Evolutionary conservation across 768 basidiomycete species (phyloP).

Genomic region (Tylopilus rubrobrunneus): DNA sequence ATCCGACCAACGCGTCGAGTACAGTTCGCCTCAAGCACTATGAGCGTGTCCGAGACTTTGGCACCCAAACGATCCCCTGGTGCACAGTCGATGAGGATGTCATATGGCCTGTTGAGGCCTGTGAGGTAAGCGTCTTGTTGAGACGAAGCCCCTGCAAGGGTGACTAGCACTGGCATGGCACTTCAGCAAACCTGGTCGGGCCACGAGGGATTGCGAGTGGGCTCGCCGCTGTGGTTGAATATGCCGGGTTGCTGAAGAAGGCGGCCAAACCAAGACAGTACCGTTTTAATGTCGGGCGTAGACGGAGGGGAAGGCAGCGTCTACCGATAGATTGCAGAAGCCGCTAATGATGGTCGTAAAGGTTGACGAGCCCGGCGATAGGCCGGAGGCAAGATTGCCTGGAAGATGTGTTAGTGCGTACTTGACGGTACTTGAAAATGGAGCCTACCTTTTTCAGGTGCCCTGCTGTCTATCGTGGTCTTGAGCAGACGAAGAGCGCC

Average conservation of each 20-base stretch:
- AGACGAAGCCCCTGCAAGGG: slow-evolving; percentile 38
- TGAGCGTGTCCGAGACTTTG: slow-evolving; percentile 35
- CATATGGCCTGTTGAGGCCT: slow-evolving; percentile 55
- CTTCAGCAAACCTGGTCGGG: slow-evolving; percentile 57
- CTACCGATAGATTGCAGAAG: slow-evolving; percentile 44
- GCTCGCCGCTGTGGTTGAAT: slow-evolving; percentile 37
- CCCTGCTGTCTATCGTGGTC: slow-evolving; percentile 56
- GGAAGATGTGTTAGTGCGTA: not conserved
- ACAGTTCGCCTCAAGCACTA: slow-evolving; percentile 44
- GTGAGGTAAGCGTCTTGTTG: slow-evolving; percentile 37
- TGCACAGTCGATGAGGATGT: slow-evolving; percentile 34
- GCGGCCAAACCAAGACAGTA: slow-evolving; percentile 68
- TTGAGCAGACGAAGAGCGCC: slow-evolving; percentile 65
- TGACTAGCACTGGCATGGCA: slow-evolving; percentile 56
- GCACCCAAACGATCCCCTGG: slow-evolving; percentile 34
- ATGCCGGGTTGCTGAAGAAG: slow-evolving; percentile 45
- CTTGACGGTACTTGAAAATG: not conserved
- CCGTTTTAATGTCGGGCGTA: slow-evolving; percentile 52
- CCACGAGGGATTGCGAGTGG: slow-evolving; percentile 41
- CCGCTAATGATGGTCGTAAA: slow-evolving; percentile 62
- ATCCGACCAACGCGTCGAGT: slow-evolving; percentile 22
- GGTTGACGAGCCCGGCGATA: slow-evolving; percentile 57
- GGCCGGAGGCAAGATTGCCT: slow-evolving; percentile 38
- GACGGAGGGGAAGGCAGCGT: not conserved
- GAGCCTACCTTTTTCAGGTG: slow-evolving; percentile 14